Base-by-base conservation (phyloP, 139 green algal species). In the Chlamydomonas sp. region DNA sequence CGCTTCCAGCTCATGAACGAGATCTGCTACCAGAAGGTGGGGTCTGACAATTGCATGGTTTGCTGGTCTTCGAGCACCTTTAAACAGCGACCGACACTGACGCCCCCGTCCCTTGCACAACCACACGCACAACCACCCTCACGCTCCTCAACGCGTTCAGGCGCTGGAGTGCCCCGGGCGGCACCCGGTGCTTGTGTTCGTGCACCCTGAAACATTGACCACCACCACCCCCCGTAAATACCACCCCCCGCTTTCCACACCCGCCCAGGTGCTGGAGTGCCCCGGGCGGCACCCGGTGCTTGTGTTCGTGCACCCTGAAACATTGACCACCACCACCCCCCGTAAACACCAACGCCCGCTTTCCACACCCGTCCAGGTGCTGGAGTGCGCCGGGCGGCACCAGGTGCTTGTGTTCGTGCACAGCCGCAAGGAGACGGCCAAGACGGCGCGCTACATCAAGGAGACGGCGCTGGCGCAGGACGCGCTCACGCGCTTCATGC, bases 351-450 rank as follows among this genome's bases (percentile, higher is more conserved):
- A 14, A n/a, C 18, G 78, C 77, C 62, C 20, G 62, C 9, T 15
- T 1, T 20, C 62, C 18, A 5, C 62, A 17, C 62, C 18, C 80
- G 18, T 0, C 63, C 78, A 86, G 80, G 80, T 98, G 79, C 89
- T 98, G 83, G 97, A 98, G 75, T 92, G 93, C 3, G 97, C 97
- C 1, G 97, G 97, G 17, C 97, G 97, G 92, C 96, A 99, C 93
- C 97, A 98, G 94, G 96, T 98, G 86, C 96, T 99, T 3, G 95
- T 99, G 79, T 99, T 99, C 90, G 97, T 99, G 87, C 98, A 99
- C 96, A 96, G 89, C 82, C 96, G 98, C 89, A 99, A 99, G 93
- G 98, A 99, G 94, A 99, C 98, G 0, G 96, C 93, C 82, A 99
- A 99, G 93, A 99, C 98, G 0, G 96, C 96, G 18, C 93, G 92